Conservation (phyloP, 1,284 basidiomycete species). For the Uromyces viciae-fabae region DNA sequence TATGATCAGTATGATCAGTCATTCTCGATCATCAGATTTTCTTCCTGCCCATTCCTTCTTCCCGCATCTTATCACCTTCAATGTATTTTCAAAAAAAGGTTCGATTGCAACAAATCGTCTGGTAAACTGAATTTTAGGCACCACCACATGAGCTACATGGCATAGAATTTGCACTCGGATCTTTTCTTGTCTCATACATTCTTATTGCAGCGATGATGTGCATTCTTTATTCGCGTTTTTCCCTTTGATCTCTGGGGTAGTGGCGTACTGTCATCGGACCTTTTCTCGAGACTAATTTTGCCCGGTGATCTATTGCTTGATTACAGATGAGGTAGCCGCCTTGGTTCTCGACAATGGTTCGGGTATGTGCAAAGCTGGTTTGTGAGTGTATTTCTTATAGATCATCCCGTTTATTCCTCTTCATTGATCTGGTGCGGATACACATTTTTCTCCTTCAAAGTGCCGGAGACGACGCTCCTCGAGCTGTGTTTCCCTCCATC, state of each 20-base stretch:
- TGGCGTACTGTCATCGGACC: not conserved
- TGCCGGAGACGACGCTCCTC: constrained; percentile 71
- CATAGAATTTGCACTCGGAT: not conserved
- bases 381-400: constrained; percentile 23
- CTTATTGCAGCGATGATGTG: no score
- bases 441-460: not conserved
- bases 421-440: constrained; percentile 45
- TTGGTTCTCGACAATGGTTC: constrained; percentile 55
- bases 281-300: no score
- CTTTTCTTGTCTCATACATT: not conserved
- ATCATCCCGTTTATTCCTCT: constrained; percentile 24
- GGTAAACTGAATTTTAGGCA: no score
- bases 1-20: not conserved
- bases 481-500: constrained; percentile 75
- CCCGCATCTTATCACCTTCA: no score
- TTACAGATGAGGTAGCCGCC: constrained; percentile 53
- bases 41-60: not conserved
- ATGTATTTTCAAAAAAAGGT: no score
- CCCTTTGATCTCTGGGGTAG: no score
- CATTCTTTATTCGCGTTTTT: not conserved
- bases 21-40: not conserved
- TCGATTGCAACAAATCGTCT: no score
- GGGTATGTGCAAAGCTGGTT: constrained; percentile 86
- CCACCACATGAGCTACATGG: not conserved
- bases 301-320: not conserved